Percentiles rank a stretch among this genome's conserved stretches.
These are phyloP conservation scores for Pluteus cervinus DNA, from an alignment of 768 basidiomycete species.

Conservation along the genomic window DNA sequence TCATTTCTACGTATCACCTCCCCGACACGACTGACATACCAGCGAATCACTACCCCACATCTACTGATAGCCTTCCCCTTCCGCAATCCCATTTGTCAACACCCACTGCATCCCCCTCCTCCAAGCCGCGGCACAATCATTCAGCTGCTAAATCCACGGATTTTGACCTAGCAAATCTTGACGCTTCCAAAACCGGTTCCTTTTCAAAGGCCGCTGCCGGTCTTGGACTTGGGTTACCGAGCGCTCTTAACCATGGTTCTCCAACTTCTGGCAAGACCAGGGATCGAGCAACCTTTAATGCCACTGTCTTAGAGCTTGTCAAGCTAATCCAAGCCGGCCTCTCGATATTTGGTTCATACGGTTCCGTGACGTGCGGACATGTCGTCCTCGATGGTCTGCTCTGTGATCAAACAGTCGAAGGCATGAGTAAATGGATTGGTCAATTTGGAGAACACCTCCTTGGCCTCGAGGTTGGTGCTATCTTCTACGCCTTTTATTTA, in stretches of 20 bases:
- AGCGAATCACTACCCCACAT: conserved; percentile 14
- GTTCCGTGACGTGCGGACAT: conserved; percentile 11
- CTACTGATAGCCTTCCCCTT: conserved; percentile 15
- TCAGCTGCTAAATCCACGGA: too few species aligned
- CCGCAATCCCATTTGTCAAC: conserved; percentile 10
- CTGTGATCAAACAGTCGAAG: conserved; percentile 72
- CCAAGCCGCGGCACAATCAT: conserved; percentile 14
- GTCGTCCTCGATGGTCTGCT: conserved; percentile 57
- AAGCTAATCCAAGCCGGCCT: conserved; percentile 69
- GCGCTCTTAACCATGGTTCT: conserved; percentile 3
- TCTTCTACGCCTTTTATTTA: conserved; percentile 1
- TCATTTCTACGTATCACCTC: conserved; percentile 65
- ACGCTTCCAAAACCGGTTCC: conserved; percentile 10
- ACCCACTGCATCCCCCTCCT: conserved; percentile 14
- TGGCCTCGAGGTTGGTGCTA: conserved; percentile 48
- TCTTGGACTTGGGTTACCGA: conserved; percentile 15
- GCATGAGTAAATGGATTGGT: conserved; percentile 60
- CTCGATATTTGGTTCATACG: conserved; percentile 62
- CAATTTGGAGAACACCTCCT: conserved; percentile 59
- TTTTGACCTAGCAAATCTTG: conserved; percentile 15
- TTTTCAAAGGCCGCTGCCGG: conserved; percentile 11
- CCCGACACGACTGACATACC: conserved; percentile 29
- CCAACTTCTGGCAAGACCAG: conserved; percentile 22
- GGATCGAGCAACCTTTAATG: conserved; percentile 43
- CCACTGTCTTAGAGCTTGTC: conserved; percentile 71